Percentiles rank a stretch among this genome's conserved stretches.
These are phyloP conservation scores for Crassisporium funariophilum DNA, from an alignment of 768 basidiomycete species.

Conservation along the genomic window DNA sequence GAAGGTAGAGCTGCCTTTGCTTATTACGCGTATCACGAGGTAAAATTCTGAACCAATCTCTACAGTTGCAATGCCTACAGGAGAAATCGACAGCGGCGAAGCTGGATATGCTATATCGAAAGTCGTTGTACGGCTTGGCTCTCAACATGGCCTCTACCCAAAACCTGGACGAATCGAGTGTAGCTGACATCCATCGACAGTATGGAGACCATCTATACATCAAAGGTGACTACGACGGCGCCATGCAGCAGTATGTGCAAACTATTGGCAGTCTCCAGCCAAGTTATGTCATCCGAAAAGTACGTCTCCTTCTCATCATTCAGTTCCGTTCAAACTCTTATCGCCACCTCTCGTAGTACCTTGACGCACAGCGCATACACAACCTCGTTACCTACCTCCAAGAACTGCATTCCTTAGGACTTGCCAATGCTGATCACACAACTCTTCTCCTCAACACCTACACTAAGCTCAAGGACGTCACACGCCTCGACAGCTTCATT, in stretches of 20 bases:
- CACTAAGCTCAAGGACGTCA: constrained; percentile 92
- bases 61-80: constrained; percentile 62
- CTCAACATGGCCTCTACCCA: constrained; percentile 83
- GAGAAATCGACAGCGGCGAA: constrained; percentile 87
- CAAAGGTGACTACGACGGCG: constrained; percentile 90
- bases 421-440: constrained; percentile 96
- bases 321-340: neutral
- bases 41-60: neutral
- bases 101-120: constrained; percentile 81
- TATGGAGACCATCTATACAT: constrained; percentile 91
- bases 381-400: constrained; percentile 96
- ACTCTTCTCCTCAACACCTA: constrained; percentile 96
- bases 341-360: constrained; percentile 57
- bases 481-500: constrained; percentile 89
- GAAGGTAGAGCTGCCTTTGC: constrained; percentile 47
- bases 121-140: constrained; percentile 78
- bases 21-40: neutral
- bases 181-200: constrained; percentile 87
- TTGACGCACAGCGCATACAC: constrained; percentile 94
- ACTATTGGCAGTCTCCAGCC: constrained; percentile 90
- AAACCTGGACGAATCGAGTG: constrained; percentile 65
- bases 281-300: constrained; percentile 97
- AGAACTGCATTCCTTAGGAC: constrained; percentile 85
- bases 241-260: constrained; percentile 90
- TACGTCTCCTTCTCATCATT: constrained; percentile 28